Evolutionary conservation across 2,329 filamentous ascomycete species (phyloP), one percentile per base, ranked within the genome.

Genomic region (Cordyceps cicadae): DNA sequence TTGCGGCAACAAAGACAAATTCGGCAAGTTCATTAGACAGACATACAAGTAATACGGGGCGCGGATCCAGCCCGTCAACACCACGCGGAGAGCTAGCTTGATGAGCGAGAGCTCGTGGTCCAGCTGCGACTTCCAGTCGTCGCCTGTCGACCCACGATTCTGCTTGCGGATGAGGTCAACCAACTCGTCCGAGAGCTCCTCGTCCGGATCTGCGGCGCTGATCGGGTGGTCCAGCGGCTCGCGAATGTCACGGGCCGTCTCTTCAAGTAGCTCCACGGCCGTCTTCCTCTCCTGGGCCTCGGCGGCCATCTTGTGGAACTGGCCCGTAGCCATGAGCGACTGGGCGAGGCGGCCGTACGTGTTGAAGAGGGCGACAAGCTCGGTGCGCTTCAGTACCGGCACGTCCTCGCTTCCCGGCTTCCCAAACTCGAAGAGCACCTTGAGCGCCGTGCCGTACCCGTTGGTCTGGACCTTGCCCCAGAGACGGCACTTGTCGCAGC

Each of bases 381-480:
- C 94, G 0, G 93, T 97, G 65, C 94, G 83, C 71, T 92, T 86
- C 21, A 97, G 82, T 15, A 83, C 78, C 0, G 91, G 92, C 3
- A 81, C 71, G n/a, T 80, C 82, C 64, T 87, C 9, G 6, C 29
- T 81, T 66, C 77, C 39, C 34, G 34, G 34, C 69, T 84, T 82
- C 67, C 96, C 92, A 64, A 92, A 94, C 73, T 99, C 94, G 69
- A 99, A 99, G 1, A 99, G 81, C 5, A 99, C 88, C 76, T 99
- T 99, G 64, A 99, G 78, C 0, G 94, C 94, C 0, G 94, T 91
- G 54, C 94, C 94, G 71, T 97, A 97, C 2, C 94, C 94, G 14
- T 90, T 89, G 0, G 92, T 96, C 76, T 99, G 94, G 43, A 99
- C 77, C 76, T 99, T 99, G 54, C 94, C 94, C 94, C 94, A 99